Evolutionary conservation across 345 rosid genomes (phyloP), one percentile per base, ranked within the genome.

Genomic region (Microcos paniculata): DNA sequence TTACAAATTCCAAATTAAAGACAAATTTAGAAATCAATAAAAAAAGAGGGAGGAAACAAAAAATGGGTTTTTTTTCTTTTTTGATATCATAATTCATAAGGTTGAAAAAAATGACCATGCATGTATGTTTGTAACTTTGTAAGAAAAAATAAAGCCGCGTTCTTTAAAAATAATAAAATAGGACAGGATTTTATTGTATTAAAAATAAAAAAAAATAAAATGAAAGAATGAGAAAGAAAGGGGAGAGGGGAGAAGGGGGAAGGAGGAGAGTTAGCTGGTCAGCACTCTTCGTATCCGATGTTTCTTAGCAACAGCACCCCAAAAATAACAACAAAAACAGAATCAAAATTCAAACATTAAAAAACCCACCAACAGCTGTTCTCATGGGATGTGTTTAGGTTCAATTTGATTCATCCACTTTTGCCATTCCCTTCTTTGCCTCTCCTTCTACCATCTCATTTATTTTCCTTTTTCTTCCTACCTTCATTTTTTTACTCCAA

Each of bases 221-320:
- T 8, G 7, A 28, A 57, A 16, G 18, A 33, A 16, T n/a, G 35
- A 24, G 21, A 48, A 53, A 24, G 52, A 52, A 16, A 28, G 26
- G 14, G 30, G 19, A 30, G 30, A 53, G 42, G 49, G 9, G 49
- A 23, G 21, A 18, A 21, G 42, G 30, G 23, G 26, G 40, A 7
- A 7, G 4, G 33, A 9, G 12, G 2, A 30, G 31, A 62, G 28
- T 30, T 4, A 62, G 86, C 76, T 78, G 84, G 84, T 80, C 82
- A 78, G 86, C 84, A 77, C 82, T 72, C 67, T 49, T 48, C 49
- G 45, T 24, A 33, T 51, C 73, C 75, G 79, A 77, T 75, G 78
- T 72, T 80, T 80, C 84, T 73, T 30, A 80, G 81, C 76, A 78
- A 43, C 80, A 75, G 33, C 75, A 56, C 49, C 71, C 77, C 75